Percentiles rank a stretch among this genome's conserved stretches.
These are phyloP conservation scores for Coemansia sp. DNA, from an alignment of 192 early-diverging fungal species.

Conservation along the genomic window DNA sequence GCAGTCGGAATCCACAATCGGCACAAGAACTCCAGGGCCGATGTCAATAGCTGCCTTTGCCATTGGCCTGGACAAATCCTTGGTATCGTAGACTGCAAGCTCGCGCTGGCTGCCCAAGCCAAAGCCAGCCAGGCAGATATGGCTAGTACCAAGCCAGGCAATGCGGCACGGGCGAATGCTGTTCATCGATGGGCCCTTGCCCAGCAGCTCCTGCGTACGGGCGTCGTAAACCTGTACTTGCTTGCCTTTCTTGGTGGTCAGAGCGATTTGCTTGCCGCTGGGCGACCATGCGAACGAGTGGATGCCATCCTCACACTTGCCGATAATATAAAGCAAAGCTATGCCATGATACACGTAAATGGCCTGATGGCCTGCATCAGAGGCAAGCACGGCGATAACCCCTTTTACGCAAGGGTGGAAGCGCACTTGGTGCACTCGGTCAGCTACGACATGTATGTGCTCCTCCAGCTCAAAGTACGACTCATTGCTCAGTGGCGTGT, in stretches of 20 bases:
- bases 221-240: constrained; percentile 70
- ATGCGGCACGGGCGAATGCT: constrained; percentile 68
- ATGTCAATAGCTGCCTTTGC: constrained; percentile 64
- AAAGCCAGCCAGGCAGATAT: constrained; percentile 72
- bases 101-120: constrained; percentile 75
- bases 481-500: constrained; percentile 19
- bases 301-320: constrained; percentile 32
- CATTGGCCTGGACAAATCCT: constrained; percentile 47
- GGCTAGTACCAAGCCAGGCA: constrained; percentile 65
- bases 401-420: constrained; percentile 43
- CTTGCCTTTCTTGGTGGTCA: constrained; percentile 65
- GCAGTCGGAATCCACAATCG: constrained; percentile 72
- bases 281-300: constrained; percentile 62
- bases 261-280: constrained; percentile 70
- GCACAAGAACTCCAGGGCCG: constrained; percentile 75
- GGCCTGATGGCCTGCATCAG: constrained; percentile 24
- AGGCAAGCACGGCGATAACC: constrained; percentile 33
- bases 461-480: constrained; percentile 42
- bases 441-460: constrained; percentile 40
- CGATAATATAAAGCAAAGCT: constrained; percentile 31
- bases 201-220: constrained; percentile 60
- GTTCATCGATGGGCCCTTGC: constrained; percentile 66
- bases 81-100: constrained; percentile 59
- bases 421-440: constrained; percentile 41
- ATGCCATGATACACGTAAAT: constrained; percentile 45